Evolutionary conservation across 495 filamentous ascomycete genomes (phyloP).

Genomic region (Aspergillus asperescens): DNA sequence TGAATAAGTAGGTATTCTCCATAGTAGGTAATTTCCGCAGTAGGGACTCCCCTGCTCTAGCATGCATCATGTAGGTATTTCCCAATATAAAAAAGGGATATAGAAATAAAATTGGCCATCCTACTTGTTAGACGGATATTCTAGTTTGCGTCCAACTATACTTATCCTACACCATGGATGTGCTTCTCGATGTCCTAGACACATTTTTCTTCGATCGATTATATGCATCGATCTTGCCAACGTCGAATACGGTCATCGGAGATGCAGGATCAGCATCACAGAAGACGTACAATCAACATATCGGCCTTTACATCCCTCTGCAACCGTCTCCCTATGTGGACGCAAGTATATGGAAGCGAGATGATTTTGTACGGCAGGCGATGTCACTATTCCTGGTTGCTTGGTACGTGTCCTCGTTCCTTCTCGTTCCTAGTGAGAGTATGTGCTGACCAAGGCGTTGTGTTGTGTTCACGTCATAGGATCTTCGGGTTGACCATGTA

Average conservation of each 20-base stretch:
- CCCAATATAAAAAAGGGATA: slow-evolving; percentile 2
- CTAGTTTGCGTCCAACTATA: not conserved
- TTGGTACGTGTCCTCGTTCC: slow-evolving; percentile 50
- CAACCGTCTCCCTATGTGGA: slow-evolving; percentile 64
- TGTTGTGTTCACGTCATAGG: slow-evolving; percentile 3
- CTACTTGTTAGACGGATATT: not conserved
- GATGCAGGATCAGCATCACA: not conserved
- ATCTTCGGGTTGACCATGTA: slow-evolving; percentile 63
- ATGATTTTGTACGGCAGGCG: slow-evolving; percentile 65
- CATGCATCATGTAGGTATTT: slow-evolving; percentile 1
- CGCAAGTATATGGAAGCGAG: slow-evolving; percentile 61
- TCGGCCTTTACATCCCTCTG: slow-evolving; percentile 43
- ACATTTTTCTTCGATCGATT: slow-evolving; percentile 67
- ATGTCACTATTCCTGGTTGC: slow-evolving; percentile 66
- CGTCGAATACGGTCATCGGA: not conserved
- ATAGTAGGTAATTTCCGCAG: slow-evolving; percentile 1
- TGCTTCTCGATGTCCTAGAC: slow-evolving; percentile 73
- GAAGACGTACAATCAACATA: slow-evolving; percentile 10
- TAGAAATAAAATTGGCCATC: not conserved
- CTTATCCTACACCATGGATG: slow-evolving; percentile 59
- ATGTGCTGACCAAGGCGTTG: not conserved
- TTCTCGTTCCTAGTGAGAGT: not conserved
- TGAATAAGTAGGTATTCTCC: not conserved
- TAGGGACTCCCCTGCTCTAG: slow-evolving; percentile 1
- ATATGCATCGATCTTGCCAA: slow-evolving; percentile 62